Conservation (phyloP, 768 basidiomycete genomes). For the Exsudoporus frostii region DNA sequence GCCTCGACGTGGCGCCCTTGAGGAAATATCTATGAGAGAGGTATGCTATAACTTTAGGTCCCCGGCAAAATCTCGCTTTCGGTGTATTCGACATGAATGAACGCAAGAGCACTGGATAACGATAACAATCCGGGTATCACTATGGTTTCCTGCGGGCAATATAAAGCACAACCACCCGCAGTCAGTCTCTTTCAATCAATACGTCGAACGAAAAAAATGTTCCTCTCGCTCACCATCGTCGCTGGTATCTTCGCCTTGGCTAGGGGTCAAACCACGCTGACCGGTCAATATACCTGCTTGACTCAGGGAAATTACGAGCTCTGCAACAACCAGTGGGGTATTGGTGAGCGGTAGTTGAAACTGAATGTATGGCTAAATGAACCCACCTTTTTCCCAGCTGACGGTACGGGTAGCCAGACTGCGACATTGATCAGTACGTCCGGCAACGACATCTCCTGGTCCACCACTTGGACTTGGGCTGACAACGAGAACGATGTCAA, state of each 20-base stretch:
- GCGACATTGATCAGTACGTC: slow-evolving; percentile 43
- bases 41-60: not conserved
- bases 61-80: not conserved
- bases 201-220: slow-evolving; percentile 7
- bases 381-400: slow-evolving; percentile 25
- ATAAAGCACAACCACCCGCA: not conserved
- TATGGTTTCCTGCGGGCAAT: not conserved
- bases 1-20: not conserved
- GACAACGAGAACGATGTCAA: slow-evolving; percentile 51
- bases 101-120: not conserved
- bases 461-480: slow-evolving; percentile 52
- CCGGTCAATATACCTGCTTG: slow-evolving; percentile 43
- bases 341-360: slow-evolving; percentile 25
- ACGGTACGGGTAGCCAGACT: slow-evolving; percentile 47
- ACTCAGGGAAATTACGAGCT: slow-evolving; percentile 47
- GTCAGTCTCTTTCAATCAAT: not conserved
- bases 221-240: slow-evolving; percentile 11
- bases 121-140: not conserved
- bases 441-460: slow-evolving; percentile 47
- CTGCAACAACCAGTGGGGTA: slow-evolving; percentile 44
- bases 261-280: slow-evolving; percentile 24
- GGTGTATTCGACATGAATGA: not conserved
- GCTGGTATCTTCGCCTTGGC: slow-evolving; percentile 7
- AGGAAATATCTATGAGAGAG: slow-evolving; percentile 3
- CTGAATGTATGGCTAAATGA: not conserved